phyloP scores from a whole-genome alignment of 768 basidiomycete genomes.

The Ephemerocybe angulata region DNA sequence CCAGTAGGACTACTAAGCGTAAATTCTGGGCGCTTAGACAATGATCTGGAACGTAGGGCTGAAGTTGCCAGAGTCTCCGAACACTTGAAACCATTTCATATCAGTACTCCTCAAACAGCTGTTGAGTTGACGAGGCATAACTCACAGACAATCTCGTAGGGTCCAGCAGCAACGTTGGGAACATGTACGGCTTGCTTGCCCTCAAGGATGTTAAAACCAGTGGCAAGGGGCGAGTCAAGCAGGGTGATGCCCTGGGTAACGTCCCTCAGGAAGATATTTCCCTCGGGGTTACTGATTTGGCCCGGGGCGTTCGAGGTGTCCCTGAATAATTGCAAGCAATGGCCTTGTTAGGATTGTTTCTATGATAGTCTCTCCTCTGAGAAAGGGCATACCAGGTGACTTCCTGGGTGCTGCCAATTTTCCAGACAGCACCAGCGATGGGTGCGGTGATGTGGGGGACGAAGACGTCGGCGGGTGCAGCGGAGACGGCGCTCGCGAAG shows the following conservation, averaged over 20 bases:
- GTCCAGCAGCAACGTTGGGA: constrained; percentile 34
- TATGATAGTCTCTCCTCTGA: neutral
- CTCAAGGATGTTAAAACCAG: constrained; percentile 31
- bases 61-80: constrained; percentile 53
- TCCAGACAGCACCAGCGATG: constrained; percentile 24
- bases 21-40: constrained; percentile 18
- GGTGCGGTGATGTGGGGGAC: constrained; percentile 28
- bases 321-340: constrained; percentile 26
- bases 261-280: constrained; percentile 35
- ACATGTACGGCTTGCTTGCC: constrained; percentile 38
- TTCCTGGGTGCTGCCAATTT: constrained; percentile 25
- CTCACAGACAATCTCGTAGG: constrained; percentile 46
- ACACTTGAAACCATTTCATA: constrained; percentile 29
- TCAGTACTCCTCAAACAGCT: neutral
- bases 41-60: constrained; percentile 44
- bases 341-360: no score
- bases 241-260: neutral
- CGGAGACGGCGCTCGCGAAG: constrained; percentile 23
- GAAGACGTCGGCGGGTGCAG: constrained; percentile 30
- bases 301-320: constrained; percentile 35
- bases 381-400: constrained; percentile 27
- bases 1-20: neutral
- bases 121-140: constrained; percentile 9
- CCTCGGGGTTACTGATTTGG: constrained; percentile 40
- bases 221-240: constrained; percentile 34